Evolutionary conservation across 2,329 filamentous ascomycete genomes (phyloP), one percentile per base, ranked within the genome.

Genomic region (Fonsecaea nubica): DNA sequence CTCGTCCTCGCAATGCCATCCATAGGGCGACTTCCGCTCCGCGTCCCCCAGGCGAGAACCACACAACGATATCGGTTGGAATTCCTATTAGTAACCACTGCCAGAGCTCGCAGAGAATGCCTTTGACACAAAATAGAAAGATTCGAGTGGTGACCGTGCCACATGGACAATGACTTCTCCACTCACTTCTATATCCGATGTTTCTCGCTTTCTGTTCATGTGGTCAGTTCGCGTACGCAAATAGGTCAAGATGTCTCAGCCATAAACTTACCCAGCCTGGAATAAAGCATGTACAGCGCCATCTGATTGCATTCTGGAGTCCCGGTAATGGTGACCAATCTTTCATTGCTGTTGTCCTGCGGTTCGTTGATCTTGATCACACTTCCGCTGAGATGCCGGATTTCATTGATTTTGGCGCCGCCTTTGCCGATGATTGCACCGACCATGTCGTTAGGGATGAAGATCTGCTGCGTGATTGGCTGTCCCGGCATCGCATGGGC

Each of bases 281-380:
- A 96, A 81, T 99, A 99, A 63, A 99, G 87, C 93, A 99, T 97
- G 82, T 98, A 99, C 63, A 99, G 82, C n/a, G 95, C 95, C 93
- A 99, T 98, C 76, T 97, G 92, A 82, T 99, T 99, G 84, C 93
- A 97, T 81, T 99, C 95, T 75, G 96, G 93, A 5, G 95, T 98
- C 71, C 95, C 95, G 1, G 95, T 97, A 73, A 99, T 96, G 15
- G 95, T 99, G 65, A 99, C 95, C 66, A 99, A 84, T 69, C 95
- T 90, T 83, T 99, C 95, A 76, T 98, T 99, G 85, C 92, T 98
- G 81, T 96, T 98, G 80, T 98, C 95, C 79, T 97, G 95, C 1
- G 95, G 95, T 79, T 99, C 95, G 78, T 99, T 98, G 85, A 99
- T 99, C 85, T 99, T 99, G 80, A 99, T 98, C 55, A 99, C 93